Conservation (phyloP, 176 grass and related monocot genomes). For the Oryza rufipogon region DNA sequence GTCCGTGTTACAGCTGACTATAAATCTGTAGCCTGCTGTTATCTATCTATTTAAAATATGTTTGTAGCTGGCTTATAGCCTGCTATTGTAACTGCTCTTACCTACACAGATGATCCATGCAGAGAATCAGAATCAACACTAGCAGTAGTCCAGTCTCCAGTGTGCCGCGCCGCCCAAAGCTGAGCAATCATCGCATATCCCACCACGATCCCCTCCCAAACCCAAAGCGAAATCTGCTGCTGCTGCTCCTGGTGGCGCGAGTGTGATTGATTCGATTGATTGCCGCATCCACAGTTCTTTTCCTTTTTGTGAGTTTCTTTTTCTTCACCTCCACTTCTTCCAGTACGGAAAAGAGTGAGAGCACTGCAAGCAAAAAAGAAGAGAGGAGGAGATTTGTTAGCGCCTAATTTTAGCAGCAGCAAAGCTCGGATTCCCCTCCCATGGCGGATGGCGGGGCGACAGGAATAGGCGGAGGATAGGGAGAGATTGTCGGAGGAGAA, state of each 20-base stretch:
- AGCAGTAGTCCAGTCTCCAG: not conserved
- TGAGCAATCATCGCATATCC: constrained; percentile 42
- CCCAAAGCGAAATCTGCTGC: not conserved
- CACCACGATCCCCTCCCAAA: not conserved
- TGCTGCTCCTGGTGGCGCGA: not conserved
- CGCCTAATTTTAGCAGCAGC: not conserved
- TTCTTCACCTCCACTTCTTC: not conserved
- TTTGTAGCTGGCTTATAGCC: too few relatives aligned
- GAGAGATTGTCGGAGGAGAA: not conserved
- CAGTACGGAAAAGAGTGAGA: not conserved
- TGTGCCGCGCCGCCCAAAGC: not conserved
- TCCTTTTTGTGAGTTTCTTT: not conserved
- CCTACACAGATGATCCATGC: constrained; percentile 2
- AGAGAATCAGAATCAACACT: constrained; percentile 28
- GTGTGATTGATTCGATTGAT: too few relatives aligned
- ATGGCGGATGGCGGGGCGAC: not conserved
- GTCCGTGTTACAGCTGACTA: too few relatives aligned
- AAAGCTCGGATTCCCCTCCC: not conserved
- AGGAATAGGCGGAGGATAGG: constrained; percentile 29
- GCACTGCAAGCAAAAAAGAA: not conserved
- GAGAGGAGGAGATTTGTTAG: not conserved
- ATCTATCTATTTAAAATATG: too few relatives aligned
- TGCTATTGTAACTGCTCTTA: too few relatives aligned
- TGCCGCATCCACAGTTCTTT: not conserved
- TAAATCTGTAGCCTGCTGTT: too few relatives aligned